Conservation (phyloP, 495 filamentous ascomycete species). For the Trichocladium antarcticum region DNA sequence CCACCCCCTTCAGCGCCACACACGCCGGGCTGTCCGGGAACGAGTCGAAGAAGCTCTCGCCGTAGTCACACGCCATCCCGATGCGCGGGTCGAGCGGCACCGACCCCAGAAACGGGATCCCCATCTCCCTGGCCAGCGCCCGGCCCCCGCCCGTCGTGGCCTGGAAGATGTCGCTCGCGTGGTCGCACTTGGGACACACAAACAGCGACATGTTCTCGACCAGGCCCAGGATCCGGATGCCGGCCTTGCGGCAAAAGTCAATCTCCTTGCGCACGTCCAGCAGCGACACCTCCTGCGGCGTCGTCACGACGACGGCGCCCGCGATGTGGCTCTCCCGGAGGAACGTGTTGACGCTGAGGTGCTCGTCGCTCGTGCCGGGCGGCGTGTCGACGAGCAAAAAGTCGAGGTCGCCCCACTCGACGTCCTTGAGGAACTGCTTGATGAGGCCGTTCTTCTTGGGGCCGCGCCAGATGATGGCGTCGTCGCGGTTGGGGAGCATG, state of each 20-base stretch:
- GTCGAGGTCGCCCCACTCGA: constrained; percentile 93
- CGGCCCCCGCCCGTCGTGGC: constrained; percentile 83
- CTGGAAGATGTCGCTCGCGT: constrained; percentile 74
- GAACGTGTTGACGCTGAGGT: constrained; percentile 80
- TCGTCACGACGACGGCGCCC: constrained; percentile 86
- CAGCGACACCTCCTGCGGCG: constrained; percentile 87
- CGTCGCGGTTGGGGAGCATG: constrained; percentile 85
- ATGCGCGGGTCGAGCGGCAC: constrained; percentile 93
- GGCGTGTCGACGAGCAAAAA: constrained; percentile 90
- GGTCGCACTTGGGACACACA: constrained; percentile 80
- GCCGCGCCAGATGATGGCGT: constrained; percentile 92
- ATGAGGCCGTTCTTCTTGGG: constrained; percentile 98
- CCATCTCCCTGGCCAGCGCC: constrained; percentile 69
- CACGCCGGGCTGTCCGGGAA: constrained; percentile 89
- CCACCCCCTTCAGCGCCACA: constrained; percentile 62
- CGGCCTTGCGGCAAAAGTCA: constrained; percentile 92
- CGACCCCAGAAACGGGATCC: constrained; percentile 74
- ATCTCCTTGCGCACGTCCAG: constrained; percentile 94
- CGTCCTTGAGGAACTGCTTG: constrained; percentile 94
- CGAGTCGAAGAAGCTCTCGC: constrained; percentile 90
- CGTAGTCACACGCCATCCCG: constrained; percentile 91
- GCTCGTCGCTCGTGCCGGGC: constrained; percentile 89
- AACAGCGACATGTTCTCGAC: constrained; percentile 98
- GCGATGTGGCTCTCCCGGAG: constrained; percentile 82
- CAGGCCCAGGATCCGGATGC: constrained; percentile 73